A percentile compares a stretch with the other conserved stretches of the same genome.
Evolutionary conservation across 768 basidiomycete genomes (phyloP).

Genomic region (Collybia sordida): DNA sequence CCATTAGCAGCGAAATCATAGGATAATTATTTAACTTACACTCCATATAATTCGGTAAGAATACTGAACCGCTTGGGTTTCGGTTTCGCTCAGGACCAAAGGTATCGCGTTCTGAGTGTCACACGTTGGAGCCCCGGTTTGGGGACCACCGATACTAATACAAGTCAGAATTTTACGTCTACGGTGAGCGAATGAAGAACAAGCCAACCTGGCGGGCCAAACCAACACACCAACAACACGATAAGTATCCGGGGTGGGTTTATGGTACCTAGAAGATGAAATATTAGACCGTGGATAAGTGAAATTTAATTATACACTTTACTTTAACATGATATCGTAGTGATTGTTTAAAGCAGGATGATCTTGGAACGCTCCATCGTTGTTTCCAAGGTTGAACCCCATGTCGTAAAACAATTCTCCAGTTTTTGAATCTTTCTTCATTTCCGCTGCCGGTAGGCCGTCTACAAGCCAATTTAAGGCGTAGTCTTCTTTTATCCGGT

Average conservation of each 20-base stretch:
- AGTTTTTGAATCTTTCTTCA: conserved; percentile 78
- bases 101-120: conserved; percentile 39
- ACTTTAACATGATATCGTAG: conserved; percentile 84
- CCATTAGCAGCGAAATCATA: neutral
- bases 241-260: conserved; percentile 62
- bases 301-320: conserved; percentile 10
- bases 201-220: conserved; percentile 51
- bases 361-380: conserved; percentile 55
- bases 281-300: neutral
- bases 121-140: conserved; percentile 53
- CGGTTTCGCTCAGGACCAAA: conserved; percentile 61
- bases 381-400: conserved; percentile 90
- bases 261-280: conserved; percentile 67
- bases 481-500: conserved; percentile 89
- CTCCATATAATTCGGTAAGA: conserved; percentile 90
- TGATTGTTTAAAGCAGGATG: conserved; percentile 86
- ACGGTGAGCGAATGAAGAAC: neutral
- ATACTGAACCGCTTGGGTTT: conserved; percentile 68
- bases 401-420: conserved; percentile 91
- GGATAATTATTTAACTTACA: conserved; percentile 40
- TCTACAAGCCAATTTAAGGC: conserved; percentile 95
- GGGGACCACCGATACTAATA: conserved; percentile 61
- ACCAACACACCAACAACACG: conserved; percentile 93
- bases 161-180: neutral
- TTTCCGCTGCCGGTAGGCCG: conserved; percentile 91